Evolutionary conservation across 2,329 filamentous ascomycete species (phyloP), one percentile per base, ranked within the genome.

Genomic region (Aspergillus piperis): DNA sequence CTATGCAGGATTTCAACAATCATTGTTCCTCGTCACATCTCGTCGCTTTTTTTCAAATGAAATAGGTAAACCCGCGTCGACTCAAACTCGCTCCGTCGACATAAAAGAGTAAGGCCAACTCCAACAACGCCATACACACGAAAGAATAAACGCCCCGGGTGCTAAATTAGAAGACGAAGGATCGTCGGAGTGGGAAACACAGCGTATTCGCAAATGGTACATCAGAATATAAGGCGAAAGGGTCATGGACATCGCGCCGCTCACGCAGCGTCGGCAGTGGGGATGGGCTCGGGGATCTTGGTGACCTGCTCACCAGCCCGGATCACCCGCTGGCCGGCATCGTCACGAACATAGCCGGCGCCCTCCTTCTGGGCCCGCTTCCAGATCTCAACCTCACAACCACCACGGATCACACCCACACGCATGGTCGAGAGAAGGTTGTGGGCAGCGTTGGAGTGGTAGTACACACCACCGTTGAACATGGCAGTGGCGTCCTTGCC

Each of bases 331-430:
- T 91, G 85, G 54, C 92, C 93, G 57, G 86, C 82, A 15, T 88
- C 90, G 74, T 96, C 93, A 75, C 91, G 92, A 75, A 91, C 86
- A 67, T 90, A 88, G 60, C 88, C 86, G 60, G 90, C 84, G 69
- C 90, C 91, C 79, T 93, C 90, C 70, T 88, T 86, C 77, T 93
- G 89, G 59, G 90, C 87, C 44, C 90, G 88, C 86, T 95, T 95
- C 91, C 91, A 96, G 78, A 95, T 92, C 83, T 96, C 91, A 27
- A 96, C 91, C 77, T 95, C 91, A 75, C 90, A 92, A 47, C 91
- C 91, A 65, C 91, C 91, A 55, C 90, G 90, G 65, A 96, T 89
- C 52, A 96, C 91, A 77, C 90, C 91, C 13, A 95, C 88, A 68
- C 91, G 86, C 90, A 95, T 95, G 67, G 90, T 95, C 7, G 90